Conservation (phyloP, 75 land plant genomes). For the Cryptomeria japonica region DNA sequence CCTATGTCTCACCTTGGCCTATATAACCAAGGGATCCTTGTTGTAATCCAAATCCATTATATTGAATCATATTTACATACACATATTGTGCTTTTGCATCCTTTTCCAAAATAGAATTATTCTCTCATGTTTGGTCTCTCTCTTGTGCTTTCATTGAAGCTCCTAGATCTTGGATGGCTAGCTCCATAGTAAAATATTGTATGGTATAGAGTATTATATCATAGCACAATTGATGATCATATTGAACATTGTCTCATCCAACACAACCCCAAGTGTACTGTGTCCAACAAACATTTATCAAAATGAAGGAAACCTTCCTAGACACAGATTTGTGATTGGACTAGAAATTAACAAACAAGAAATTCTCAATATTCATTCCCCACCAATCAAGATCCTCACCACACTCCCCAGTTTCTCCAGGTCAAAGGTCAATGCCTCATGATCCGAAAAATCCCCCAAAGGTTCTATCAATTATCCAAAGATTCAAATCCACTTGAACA, state of each 20-base stretch:
- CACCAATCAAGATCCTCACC: neutral
- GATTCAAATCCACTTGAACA: neutral
- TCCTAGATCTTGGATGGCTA: too few species aligned
- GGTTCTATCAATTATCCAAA: neutral
- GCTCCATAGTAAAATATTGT: too few species aligned
- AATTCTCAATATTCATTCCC: neutral
- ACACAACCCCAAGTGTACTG: neutral
- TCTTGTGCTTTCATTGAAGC: too few species aligned
- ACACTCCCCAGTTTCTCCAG: neutral
- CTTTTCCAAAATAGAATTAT: too few species aligned
- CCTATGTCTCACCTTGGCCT: too few species aligned
- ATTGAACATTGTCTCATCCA: neutral
- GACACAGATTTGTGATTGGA: neutral
- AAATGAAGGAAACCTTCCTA: neutral
- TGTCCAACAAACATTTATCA: neutral
- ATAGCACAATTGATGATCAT: neutral
- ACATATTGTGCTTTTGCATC: too few species aligned
- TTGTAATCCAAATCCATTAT: too few species aligned
- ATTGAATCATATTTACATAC: too few species aligned
- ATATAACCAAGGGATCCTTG: too few species aligned
- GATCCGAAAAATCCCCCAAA: neutral
- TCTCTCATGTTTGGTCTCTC: too few species aligned
- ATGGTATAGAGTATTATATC: too few species aligned
- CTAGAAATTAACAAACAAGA: neutral
- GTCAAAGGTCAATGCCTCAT: neutral